Base-by-base conservation (phyloP, 805 yeast species). In the Phaffomyces thermotolerans region DNA sequence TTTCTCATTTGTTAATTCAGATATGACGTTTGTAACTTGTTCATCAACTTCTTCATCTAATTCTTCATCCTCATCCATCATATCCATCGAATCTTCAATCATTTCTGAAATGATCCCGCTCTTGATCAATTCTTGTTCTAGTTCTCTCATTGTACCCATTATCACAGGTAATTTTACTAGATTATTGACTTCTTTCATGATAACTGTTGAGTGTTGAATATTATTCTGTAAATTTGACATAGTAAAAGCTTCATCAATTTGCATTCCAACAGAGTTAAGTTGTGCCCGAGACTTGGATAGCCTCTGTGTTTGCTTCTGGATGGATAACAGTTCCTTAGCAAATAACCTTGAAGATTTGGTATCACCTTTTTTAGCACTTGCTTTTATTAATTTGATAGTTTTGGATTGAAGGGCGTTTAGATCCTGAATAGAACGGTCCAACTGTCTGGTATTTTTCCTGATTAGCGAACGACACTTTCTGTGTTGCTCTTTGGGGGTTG, bases 61-160 rank as follows among this genome's bases (percentile, higher is more conserved):
- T 46, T 79, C 85, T 17, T 76, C 83, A 39, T 75, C 82, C 27
- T 81, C 87, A 18, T 75, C 81, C 45, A 77, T 65, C 40, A 71
- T 64, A 47, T 90, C 98, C 47, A 91, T 70, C 49, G 86, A 79
- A 58, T 93, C 99, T 45, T 85, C 88, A 59, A 90, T 81, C 98
- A 93, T 93, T 59, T 93, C 99, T 52, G 86, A 87, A 42, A 93
- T 88, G 37, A 93, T 76, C 0, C 93, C 93, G 12, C 85, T 77
- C 62, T 82, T 84, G 78, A 85, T 80, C 54, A 91, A 72, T 64
- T 93, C 99, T 57, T 76, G 81, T 47, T 91, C 85, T 45, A 93
- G 66, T 53, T 84, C 95, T 56, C 83, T 83, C 85, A 91, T 88
- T 0, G 95, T 81, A 10, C 76, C 79, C 53, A 79, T 79, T 42